phyloP scores from a whole-genome alignment of 2,329 filamentous ascomycete genomes.

The Arthroderma sp. region DNA sequence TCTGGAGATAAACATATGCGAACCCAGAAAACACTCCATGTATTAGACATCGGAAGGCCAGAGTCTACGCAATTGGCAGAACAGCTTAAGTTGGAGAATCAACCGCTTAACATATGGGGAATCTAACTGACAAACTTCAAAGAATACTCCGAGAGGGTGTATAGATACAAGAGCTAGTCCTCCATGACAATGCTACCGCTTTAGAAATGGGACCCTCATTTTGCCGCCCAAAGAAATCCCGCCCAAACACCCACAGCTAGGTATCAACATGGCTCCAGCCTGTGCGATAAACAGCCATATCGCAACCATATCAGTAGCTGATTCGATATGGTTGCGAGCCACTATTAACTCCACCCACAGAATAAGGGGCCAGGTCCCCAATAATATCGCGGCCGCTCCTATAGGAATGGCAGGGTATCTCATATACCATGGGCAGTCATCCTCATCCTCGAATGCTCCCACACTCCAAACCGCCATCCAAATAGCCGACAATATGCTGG shows the following conservation, averaged over 20 bases:
- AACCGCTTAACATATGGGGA: too few species aligned
- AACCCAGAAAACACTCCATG: too few species aligned
- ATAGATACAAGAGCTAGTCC: too few species aligned
- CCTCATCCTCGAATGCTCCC: background rate
- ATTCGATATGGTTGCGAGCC: slow-evolving; percentile 2
- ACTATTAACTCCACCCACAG: slow-evolving; percentile 4
- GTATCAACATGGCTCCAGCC: background rate
- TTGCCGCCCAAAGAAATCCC: too few species aligned
- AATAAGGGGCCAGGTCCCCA: slow-evolving; percentile 1
- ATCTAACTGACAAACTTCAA: too few species aligned
- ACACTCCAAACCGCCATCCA: background rate
- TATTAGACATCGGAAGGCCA: too few species aligned
- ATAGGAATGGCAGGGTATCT: slow-evolving; percentile 1
- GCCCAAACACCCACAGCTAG: background rate
- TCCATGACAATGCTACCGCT: too few species aligned
- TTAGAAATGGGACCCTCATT: too few species aligned
- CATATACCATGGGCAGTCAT: slow-evolving; percentile 1
- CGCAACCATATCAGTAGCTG: slow-evolving; percentile 5
- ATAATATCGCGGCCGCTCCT: background rate
- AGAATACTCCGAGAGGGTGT: too few species aligned
- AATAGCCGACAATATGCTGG: background rate
- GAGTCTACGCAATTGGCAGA: too few species aligned
- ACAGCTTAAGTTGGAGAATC: too few species aligned
- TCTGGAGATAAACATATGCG: too few species aligned
- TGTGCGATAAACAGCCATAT: slow-evolving; percentile 4